Base-by-base conservation (phyloP, 768 basidiomycete species). In the Tricholomella constricta region DNA sequence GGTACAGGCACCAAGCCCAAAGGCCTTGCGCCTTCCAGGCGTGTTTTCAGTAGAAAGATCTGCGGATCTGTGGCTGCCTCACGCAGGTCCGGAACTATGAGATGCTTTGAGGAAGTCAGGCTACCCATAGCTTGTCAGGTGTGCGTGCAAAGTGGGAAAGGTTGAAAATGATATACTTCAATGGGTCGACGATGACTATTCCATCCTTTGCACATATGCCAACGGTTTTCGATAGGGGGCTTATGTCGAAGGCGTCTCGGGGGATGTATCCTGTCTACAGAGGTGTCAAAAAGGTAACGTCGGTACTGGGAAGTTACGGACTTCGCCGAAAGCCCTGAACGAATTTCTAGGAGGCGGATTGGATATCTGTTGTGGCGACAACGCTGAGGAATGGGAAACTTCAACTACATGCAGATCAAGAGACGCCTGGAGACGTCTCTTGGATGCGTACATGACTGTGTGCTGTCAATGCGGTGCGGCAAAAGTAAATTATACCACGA, bases 401-500 rank as follows among this genome's bases (percentile, higher is more conserved):
- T 92, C 88, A 14, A 90, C 56, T 10, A 80, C 74, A 55, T 88
- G 77, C 25, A 93, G 66, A 45, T 69, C 72, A 23, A 75, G 59
- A 2, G 80, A 82, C 2, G 78, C 68, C 52, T 88, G 81, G 36
- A 89, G 66, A 36, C 84, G 72, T 53, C 76, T 76, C 71, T 86
- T 90, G 52, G 73, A 78, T 7, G 84, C 81, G 65, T 83, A 91
- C 12, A 91, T 74, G 42, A 92, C 91, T 92, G 55, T 2, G 45
- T 2, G 6, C 17, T 12, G 22, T 48, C 29, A 12, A 26, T 2
- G 36, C 7, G 19, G 15, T 10, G 17, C 19, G n/a, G 1, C 38
- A 6, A 11, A 48, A 31, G 12, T 36, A 42, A 17, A 52, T 25
- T 4, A 32, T 14, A 44, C 23, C 0, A 67, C 79, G 67, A 54